Evolutionary conservation across 768 basidiomycete species (phyloP).

Genomic region (Termitomyces sp.): DNA sequence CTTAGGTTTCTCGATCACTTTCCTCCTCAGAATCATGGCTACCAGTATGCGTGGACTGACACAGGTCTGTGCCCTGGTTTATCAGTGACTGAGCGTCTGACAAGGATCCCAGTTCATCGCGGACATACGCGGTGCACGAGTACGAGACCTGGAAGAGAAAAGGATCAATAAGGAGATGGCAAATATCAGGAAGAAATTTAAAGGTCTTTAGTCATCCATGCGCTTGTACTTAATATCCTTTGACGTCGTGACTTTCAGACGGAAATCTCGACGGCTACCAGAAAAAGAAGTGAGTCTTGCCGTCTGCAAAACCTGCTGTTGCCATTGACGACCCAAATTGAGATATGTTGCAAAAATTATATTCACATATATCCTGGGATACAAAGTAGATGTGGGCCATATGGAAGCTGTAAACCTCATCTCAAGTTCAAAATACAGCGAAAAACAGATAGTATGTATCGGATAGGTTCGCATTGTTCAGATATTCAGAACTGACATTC

Average conservation of each 20-base stretch:
- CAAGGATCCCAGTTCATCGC: conserved; percentile 81
- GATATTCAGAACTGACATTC: conserved; percentile 8
- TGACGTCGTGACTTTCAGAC: conserved; percentile 38
- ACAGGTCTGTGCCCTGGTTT: conserved; percentile 49
- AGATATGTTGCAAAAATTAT: conserved; percentile 99
- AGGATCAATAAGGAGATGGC: conserved; percentile 99
- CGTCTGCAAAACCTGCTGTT: not conserved
- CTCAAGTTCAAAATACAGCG: conserved; percentile 91
- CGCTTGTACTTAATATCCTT: not conserved
- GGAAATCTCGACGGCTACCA: conserved; percentile 88
- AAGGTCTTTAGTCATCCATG: conserved; percentile 51
- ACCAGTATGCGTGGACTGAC: conserved; percentile 90
- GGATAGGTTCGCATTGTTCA: conserved; percentile 2
- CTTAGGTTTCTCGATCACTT: not conserved
- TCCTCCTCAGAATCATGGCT: conserved; percentile 56
- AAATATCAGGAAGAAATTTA: conserved; percentile 98
- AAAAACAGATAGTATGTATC: conserved; percentile 93
- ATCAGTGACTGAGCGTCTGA: conserved; percentile 11
- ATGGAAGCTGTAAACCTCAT: conserved; percentile 99
- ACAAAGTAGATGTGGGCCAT: conserved; percentile 98
- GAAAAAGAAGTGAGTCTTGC: conserved; percentile 77
- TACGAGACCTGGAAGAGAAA: conserved; percentile 97
- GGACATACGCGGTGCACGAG: conserved; percentile 94
- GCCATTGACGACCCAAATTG: not conserved
- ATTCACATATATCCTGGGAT: conserved; percentile 98